Conservation (phyloP, 2,329 filamentous ascomycete species). For the Diaporthe aspalathi region DNA sequence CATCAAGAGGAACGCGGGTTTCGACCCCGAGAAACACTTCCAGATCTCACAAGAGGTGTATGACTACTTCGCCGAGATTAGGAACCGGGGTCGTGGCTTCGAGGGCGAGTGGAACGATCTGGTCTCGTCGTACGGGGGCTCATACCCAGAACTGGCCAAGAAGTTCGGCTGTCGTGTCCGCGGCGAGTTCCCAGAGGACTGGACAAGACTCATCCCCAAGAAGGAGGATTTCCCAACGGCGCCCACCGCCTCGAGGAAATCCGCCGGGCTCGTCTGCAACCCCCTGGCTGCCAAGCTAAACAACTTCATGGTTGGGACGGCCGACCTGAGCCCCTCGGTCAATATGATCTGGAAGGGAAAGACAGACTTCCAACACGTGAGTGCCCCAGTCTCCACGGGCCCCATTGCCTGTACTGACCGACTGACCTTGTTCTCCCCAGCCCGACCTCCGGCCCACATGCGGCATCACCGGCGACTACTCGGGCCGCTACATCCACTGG, state of each 20-base stretch:
- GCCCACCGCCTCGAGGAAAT: conserved; percentile 61
- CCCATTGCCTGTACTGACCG: neutral
- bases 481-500: conserved; percentile 69
- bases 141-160: conserved; percentile 43
- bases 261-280: conserved; percentile 61
- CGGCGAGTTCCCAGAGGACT: conserved; percentile 61
- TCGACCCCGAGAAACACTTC: conserved; percentile 61
- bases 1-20: conserved; percentile 63
- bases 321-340: conserved; percentile 59
- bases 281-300: conserved; percentile 55
- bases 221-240: conserved; percentile 57
- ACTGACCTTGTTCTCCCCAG: conserved; percentile 17
- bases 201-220: conserved; percentile 62
- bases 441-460: conserved; percentile 41
- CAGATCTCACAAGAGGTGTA: conserved; percentile 58
- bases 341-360: conserved; percentile 63
- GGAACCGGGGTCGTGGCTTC: conserved; percentile 56
- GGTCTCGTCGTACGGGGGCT: conserved; percentile 36
- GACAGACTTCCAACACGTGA: conserved; percentile 62
- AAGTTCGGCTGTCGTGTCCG: conserved; percentile 61
- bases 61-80: conserved; percentile 63
- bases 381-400: conserved; percentile 35
- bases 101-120: conserved; percentile 62
- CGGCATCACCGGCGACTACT: conserved; percentile 57
- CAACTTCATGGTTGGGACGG: conserved; percentile 59